Base-by-base conservation (phyloP, 495 filamentous ascomycete genomes). In the Trypethelium eluteriae region DNA sequence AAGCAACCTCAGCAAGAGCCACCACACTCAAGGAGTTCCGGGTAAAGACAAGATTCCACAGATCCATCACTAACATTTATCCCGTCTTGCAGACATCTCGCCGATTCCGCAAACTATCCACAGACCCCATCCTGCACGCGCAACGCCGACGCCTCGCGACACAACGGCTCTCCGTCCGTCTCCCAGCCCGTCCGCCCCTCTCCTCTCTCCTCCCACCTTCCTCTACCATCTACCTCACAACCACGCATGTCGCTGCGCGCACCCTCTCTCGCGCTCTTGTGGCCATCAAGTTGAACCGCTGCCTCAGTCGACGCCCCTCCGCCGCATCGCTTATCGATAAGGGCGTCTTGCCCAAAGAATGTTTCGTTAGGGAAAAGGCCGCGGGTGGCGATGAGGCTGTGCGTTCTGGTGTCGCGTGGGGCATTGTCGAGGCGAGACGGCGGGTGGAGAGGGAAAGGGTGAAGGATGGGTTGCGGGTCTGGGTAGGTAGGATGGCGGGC, bases 271-370 rank as follows among this genome's bases (percentile, higher is more conserved):
- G 70, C 53, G 67, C 67, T 2, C 62, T 73, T 9, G 70, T 72
- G 3, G 67, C 67, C 39, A 71, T 70, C 35, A 62, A 64, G 10
- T 64, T 73, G 38, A 68, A 66, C 38, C 70, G 71, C 18, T 68
- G 61, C 4, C 71, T 73, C 4, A 38, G 65, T 3, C 39, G 71
- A 18, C 67, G 71, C 32, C 71, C 71, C 11, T 67, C 66, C 50
- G 66, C 68, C 12, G 66, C 65, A 9, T 66, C 64, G 9, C 66
- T 73, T 3, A 50, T 73, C 44, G 67, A 53, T 12, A 65, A 61
- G n/a, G 68, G 68, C 46, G 70, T 73, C 32, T 63, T 73, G 25
- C 71, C 71, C 10, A 66, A 66, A 35, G 71, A 73, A 61, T 73
- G 71, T 64, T 72, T 69, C 64, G 39, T 62, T 1, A 62, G 39